Percentiles rank a stretch among this genome's conserved stretches.
Evolutionary conservation across 345 rosid species (phyloP).

Genomic region (Aegle marmelos): DNA sequence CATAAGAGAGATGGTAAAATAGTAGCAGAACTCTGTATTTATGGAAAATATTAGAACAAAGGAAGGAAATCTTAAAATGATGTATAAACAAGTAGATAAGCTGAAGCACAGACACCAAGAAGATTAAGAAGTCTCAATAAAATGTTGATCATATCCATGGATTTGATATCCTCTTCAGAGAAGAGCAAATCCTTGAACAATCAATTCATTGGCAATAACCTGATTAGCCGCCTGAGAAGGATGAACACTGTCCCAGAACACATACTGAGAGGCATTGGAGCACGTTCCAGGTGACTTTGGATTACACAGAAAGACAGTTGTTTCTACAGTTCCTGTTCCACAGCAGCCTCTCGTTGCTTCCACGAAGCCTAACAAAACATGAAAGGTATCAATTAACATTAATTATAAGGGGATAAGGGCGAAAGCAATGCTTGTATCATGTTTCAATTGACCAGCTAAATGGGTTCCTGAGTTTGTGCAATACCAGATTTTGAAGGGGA

Average conservation of each 20-base stretch:
- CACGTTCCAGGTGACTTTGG: conserved; percentile 73
- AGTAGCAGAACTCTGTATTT: not conserved
- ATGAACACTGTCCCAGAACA: conserved; percentile 94
- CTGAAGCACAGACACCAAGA: not conserved
- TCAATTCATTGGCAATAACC: conserved; percentile 64
- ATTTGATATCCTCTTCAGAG: conserved; percentile 14
- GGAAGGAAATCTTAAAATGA: not conserved
- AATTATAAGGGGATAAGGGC: not conserved
- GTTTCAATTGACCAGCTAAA: not conserved
- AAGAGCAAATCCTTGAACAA: conserved; percentile 68
- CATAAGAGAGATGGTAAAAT: not conserved
- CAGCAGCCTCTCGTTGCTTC: conserved; percentile 92
- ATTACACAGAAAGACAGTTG: conserved; percentile 73
- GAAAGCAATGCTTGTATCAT: not conserved
- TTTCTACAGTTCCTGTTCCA: conserved; percentile 83
- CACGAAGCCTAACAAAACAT: conserved; percentile 48
- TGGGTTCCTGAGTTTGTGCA: not conserved
- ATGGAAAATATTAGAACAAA: too few species aligned
- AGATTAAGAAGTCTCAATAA: not conserved
- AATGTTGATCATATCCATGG: not conserved
- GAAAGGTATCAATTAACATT: not conserved
- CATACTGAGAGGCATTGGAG: conserved; percentile 72
- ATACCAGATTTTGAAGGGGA: conserved; percentile 63
- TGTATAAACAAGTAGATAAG: not conserved
- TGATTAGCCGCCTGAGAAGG: conserved; percentile 92